Evolutionary conservation across 306 rosid species (phyloP), one percentile per base, ranked within the genome.

Genomic region (Cotoneaster glaucophyllus): DNA sequence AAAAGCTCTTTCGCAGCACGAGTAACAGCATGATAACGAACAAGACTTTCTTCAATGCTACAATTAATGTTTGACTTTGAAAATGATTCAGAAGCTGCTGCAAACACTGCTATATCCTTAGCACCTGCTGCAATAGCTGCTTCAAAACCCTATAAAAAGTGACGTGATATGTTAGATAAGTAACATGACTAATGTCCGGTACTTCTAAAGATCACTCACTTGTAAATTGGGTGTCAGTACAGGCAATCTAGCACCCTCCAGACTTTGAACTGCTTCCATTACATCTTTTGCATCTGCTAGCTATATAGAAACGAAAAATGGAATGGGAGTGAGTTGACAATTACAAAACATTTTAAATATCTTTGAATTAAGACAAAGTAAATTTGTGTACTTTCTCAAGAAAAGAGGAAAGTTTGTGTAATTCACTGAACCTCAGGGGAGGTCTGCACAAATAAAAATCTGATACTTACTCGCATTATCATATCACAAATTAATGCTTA

Each of bases 61-160:
- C 97, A 93, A 75, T 91, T 93, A 75, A 91, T 93, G 87, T 93
- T 93, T 43, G 97, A 82, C 84, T 88, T 89, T 39, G 98, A 93
- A 86, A 93, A 93, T 13, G 93, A 86, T 84, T 93, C 98, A 39
- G 98, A 93, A 71, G 98, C 97, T 66, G 98, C 88, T 50, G 98
- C 97, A 80, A 93, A 93, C 72, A 93, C 76, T 70, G 97, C 98
- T 44, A 93, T 83, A 73, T 91, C 97, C 84, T 88, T 93, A 13
- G 98, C 93, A 78, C 98, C 98, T 71, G 97, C 90, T 28, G 93
- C 97, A 21, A 89, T 29, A 71, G 98, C 97, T 69, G 98, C 96
- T 81, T 88, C 89, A 89, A 89, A 91, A 28, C 98, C 96, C 97
- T 93, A 45, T 43, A 78, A 75, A 71, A 81, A 69, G 14, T 59